Percentiles rank a stretch among this genome's conserved stretches.
These are phyloP conservation scores for Talaromyces funiculosus DNA, from an alignment of 2,329 filamentous ascomycete species.

Conservation along the genomic window DNA sequence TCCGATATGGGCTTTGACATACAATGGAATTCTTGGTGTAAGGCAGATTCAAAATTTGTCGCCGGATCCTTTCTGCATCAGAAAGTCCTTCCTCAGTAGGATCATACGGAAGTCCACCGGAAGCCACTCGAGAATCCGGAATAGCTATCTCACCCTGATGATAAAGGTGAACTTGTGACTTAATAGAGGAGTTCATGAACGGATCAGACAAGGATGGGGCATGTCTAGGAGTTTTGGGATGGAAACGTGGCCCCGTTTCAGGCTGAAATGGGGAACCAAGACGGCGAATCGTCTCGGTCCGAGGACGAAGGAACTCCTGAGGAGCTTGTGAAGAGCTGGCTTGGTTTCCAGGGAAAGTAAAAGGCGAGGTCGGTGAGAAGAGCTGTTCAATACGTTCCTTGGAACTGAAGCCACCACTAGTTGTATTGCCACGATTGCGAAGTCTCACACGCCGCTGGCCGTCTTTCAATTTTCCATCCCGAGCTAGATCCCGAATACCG, in stretches of 20 bases:
- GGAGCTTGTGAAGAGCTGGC: slow-evolving; percentile 37
- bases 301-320: slow-evolving; percentile 29
- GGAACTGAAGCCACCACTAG: slow-evolving; percentile 49
- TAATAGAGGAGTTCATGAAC: slow-evolving; percentile 28
- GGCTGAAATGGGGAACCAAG: slow-evolving; percentile 45
- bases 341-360: slow-evolving; percentile 11
- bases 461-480: slow-evolving; percentile 37
- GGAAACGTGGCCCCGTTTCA: slow-evolving; percentile 31
- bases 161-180: slow-evolving; percentile 16
- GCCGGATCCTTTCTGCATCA: slow-evolving; percentile 35
- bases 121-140: slow-evolving; percentile 15
- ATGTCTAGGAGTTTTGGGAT: slow-evolving; percentile 32
- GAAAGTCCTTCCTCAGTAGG: slow-evolving; percentile 32
- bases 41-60: slow-evolving; percentile 35
- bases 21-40: slow-evolving; percentile 21
- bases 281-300: slow-evolving; percentile 38
- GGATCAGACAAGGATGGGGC: slow-evolving; percentile 41
- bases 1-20: not conserved
- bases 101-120: slow-evolving; percentile 24
- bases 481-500: slow-evolving; percentile 32
- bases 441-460: slow-evolving; percentile 54
- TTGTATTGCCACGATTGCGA: slow-evolving; percentile 57
- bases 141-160: slow-evolving; percentile 16
- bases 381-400: slow-evolving; percentile 49
- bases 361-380: slow-evolving; percentile 36